Evolutionary conservation across 2,329 filamentous ascomycete genomes (phyloP).

Genomic region (Fusarium oxysporum): DNA sequence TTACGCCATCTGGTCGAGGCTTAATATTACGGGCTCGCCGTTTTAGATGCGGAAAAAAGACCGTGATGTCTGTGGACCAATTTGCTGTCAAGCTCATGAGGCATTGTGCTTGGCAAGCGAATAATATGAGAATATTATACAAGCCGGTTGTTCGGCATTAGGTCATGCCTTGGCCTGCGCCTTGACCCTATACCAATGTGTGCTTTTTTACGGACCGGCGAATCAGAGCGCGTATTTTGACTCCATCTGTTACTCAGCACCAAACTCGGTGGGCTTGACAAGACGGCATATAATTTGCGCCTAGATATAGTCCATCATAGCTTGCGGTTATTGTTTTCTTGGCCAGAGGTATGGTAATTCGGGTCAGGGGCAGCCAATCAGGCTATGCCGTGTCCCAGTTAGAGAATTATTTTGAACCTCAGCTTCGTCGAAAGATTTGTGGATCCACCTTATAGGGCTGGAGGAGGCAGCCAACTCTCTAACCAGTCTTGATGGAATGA

Average conservation of each 20-base stretch:
- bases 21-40: neutral
- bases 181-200: neutral
- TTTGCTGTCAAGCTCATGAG: neutral
- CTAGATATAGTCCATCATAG: too few relatives aligned
- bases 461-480: accelerated
- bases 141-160: neutral
- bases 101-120: neutral
- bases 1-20: neutral
- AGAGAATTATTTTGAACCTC: accelerated
- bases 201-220: neutral
- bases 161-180: neutral
- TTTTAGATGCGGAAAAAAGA: neutral
- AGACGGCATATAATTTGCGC: neutral
- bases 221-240: neutral
- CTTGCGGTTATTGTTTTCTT: neutral
- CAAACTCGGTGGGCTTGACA: neutral
- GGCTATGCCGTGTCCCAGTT: too few relatives aligned
- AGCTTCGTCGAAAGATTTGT: neutral
- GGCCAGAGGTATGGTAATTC: accelerated
- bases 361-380: accelerated
- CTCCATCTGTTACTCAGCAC: neutral
- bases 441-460: neutral
- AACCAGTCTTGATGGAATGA: accelerated
- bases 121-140: neutral
- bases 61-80: neutral